Conservation (phyloP, 768 basidiomycete genomes). For the Fomitopsis serialis region DNA sequence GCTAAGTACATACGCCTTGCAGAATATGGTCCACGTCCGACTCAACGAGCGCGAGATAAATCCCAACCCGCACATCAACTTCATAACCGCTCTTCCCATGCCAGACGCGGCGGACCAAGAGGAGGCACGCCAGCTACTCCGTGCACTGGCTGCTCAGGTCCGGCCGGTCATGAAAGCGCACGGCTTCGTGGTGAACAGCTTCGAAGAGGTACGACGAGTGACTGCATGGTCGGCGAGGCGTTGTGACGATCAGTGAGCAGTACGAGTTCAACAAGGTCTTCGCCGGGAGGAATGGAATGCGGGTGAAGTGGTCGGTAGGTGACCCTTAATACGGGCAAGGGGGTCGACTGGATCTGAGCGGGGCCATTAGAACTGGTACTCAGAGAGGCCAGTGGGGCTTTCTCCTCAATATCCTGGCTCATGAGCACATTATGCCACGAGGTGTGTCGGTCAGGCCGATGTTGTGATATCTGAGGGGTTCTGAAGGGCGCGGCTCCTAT, state of each 20-base stretch:
- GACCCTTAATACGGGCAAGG: not conserved
- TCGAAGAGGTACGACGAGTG: constrained; percentile 61
- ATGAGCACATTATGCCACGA: constrained; percentile 83
- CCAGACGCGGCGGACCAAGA: constrained; percentile 42
- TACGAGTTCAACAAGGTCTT: constrained; percentile 78
- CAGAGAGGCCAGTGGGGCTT: constrained; percentile 52
- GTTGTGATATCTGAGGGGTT: not conserved
- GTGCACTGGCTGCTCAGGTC: constrained; percentile 80
- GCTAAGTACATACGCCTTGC: too few species aligned
- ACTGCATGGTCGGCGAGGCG: not conserved
- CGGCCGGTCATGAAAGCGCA: constrained; percentile 78
- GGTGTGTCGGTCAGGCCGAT: constrained; percentile 32
- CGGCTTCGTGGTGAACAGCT: constrained; percentile 69
- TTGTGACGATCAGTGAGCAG: constrained; percentile 28
- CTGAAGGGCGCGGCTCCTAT: not conserved
- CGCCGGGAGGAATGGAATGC: constrained; percentile 78
- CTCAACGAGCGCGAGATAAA: constrained; percentile 65
- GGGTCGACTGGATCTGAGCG: not conserved
- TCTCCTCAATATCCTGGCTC: constrained; percentile 59
- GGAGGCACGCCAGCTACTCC: constrained; percentile 64
- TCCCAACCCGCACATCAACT: constrained; percentile 76
- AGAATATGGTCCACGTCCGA: constrained; percentile 70
- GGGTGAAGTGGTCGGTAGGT: constrained; percentile 71
- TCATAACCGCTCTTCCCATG: constrained; percentile 55
- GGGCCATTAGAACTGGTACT: constrained; percentile 66